Evolutionary conservation across 441 rosid genomes (phyloP).

Genomic region (Heliophila coronopifolia): DNA sequence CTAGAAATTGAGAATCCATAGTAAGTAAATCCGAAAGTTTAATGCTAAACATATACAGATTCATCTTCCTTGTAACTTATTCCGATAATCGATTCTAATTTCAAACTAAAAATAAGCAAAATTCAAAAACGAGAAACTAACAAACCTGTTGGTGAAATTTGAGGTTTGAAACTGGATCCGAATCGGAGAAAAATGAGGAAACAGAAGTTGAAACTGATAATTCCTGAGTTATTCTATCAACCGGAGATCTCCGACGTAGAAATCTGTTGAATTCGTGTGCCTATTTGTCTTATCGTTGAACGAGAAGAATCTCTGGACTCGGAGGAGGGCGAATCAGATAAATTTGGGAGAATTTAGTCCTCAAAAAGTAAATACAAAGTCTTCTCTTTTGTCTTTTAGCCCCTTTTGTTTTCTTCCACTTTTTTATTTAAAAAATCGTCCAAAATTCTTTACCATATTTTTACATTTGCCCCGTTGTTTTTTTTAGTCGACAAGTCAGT

Average conservation of each 20-base stretch:
- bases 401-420: slow-evolving; percentile 6
- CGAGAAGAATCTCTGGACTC: slow-evolving; percentile 3
- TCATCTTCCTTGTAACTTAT: not conserved
- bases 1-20: not conserved
- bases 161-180: slow-evolving; percentile 14
- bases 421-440: slow-evolving; percentile 13
- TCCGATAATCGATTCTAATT: not conserved
- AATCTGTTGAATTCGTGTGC: not conserved
- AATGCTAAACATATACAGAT: not conserved
- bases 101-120: slow-evolving; percentile 10
- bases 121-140: slow-evolving; percentile 9
- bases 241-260: not conserved
- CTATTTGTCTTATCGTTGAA: slow-evolving; percentile 17
- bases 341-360: slow-evolving; percentile 20
- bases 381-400: slow-evolving; percentile 5
- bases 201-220: slow-evolving; percentile 22
- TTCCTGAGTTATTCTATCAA: not conserved
- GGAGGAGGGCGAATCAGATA: slow-evolving; percentile 5
- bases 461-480: slow-evolving; percentile 11
- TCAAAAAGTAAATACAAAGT: slow-evolving; percentile 12
- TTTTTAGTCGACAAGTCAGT: too few relatives aligned
- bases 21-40: not conserved
- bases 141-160: slow-evolving; percentile 6
- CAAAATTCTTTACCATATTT: not conserved
- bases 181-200: slow-evolving; percentile 1